Conservation (phyloP, 495 filamentous ascomycete species). For the Extremus antarcticus region DNA sequence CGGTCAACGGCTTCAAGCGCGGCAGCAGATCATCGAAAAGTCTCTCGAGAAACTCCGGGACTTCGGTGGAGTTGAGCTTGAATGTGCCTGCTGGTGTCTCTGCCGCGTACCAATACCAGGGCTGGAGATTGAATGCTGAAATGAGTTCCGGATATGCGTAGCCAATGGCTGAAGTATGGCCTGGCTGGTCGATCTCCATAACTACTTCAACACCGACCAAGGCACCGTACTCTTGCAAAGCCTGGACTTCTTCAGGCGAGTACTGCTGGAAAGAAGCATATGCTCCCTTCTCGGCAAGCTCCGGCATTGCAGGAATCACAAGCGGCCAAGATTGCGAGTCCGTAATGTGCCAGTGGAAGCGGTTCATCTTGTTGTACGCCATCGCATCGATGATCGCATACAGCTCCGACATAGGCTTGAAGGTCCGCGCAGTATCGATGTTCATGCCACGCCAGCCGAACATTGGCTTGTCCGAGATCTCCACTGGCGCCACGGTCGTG, state of each 20-base stretch:
- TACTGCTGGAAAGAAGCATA: conserved; percentile 53
- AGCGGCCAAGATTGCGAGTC: conserved; percentile 80
- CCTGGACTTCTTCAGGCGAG: conserved; percentile 47
- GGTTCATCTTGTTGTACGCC: conserved; percentile 67
- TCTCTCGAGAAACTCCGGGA: conserved; percentile 56
- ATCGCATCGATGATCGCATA: conserved; percentile 60
- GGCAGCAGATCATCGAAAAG: conserved; percentile 64
- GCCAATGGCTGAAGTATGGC: conserved; percentile 57
- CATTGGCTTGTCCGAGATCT: conserved; percentile 53
- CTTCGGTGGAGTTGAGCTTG: conserved; percentile 56
- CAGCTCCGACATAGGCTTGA: conserved; percentile 51
- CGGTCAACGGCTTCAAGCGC: conserved; percentile 49
- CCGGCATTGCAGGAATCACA: conserved; percentile 60
- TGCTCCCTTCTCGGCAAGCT: conserved; percentile 56
- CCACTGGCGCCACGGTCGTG: conserved; percentile 52
- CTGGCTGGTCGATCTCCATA: conserved; percentile 73
- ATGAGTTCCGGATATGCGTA: conserved; percentile 61
- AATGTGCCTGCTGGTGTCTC: conserved; percentile 69
- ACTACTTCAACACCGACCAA: conserved; percentile 59
- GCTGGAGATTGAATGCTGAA: conserved; percentile 55
- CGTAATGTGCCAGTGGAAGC: conserved; percentile 66
- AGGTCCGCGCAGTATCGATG: conserved; percentile 60
- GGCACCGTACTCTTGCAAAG: conserved; percentile 55
- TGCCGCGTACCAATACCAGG: conserved; percentile 56
- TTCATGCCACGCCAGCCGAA: conserved; percentile 66